A percentile compares a stretch with the other conserved stretches of the same genome.
phyloP scores from a whole-genome alignment of 306 rosid species.

The Castanospermum australe region DNA sequence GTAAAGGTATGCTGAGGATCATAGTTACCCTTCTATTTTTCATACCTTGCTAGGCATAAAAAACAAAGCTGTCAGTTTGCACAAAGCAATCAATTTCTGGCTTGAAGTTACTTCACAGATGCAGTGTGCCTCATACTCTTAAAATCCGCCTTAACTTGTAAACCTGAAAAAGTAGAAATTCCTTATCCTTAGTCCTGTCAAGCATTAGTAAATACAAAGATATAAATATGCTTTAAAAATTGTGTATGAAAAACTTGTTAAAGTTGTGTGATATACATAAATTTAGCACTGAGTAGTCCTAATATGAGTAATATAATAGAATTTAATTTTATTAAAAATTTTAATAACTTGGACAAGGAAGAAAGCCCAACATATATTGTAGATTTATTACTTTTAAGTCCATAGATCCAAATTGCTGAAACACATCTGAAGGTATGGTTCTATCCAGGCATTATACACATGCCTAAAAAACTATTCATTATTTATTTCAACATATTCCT shows the following conservation, averaged over 20 bases:
- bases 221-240: background rate
- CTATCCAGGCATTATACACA: background rate
- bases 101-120: background rate
- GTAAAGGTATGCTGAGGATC: background rate
- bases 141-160: conserved; percentile 77
- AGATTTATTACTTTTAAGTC: background rate
- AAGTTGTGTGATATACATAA: background rate
- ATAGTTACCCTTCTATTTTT: background rate
- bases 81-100: background rate
- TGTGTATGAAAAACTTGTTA: background rate
- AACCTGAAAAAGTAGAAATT: conserved; percentile 53
- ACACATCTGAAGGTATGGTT: background rate
- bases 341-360: background rate
- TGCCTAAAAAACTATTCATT: background rate
- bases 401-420: background rate
- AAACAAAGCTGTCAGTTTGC: background rate
- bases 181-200: background rate
- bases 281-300: background rate
- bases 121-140: conserved; percentile 52
- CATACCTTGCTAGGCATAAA: background rate
- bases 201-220: background rate
- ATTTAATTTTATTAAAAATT: background rate
- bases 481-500: background rate
- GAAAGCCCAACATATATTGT: background rate
- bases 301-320: background rate